Base-by-base conservation (phyloP, 352 stramenopile species). In the Phytophthora niederhauseri region DNA sequence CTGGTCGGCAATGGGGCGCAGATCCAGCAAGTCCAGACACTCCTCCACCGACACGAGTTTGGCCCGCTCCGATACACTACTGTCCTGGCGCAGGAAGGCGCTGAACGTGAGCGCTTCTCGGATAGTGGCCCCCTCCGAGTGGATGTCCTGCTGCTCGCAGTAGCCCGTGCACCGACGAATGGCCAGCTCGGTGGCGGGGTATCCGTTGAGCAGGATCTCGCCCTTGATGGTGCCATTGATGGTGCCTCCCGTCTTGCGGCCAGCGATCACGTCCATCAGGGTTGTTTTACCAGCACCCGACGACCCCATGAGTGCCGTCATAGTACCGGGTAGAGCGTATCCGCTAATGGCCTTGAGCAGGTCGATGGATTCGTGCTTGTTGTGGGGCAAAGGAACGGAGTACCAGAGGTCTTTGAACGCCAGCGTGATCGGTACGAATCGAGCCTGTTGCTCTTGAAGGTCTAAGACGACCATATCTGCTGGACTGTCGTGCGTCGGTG, bases 41-140 rank as follows among this genome's bases (percentile, higher is more conserved):
- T 84, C 76, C 9, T 82, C 55, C 2, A 80, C 76, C 0, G 72
- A 68, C 12, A 36, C 57, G 0, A 70, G 22, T 24, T 83, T 83
- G 15, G 70, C 60, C 3, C 34, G 56, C 28, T 67, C 54, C 5
- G 73, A 68, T 6, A 83, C 67, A 15, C 51, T 65, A 20, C 65
- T 75, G 19, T 72, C 61, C 49, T 82, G 74, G 41, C 90, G 76
- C n/a, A 98, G 62, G 59, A 87, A 90, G 3, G 93, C 91, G 31
- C 82, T 94, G 63, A 98, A 98, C 14, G 72, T 70, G 28, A 98
- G 88, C 6, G 89, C 84, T 57, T 98, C 93, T 20, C 90, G 76
- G n/a, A 93, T 87, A 1, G 93, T 98, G 0, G 86, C 45, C 22
- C 48, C 49, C 34, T 75, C 68, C 0, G 68, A 75, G 41, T 75